Evolutionary conservation across 2,329 filamentous ascomycete species (phyloP), one percentile per base, ranked within the genome.

Genomic region (Mycosphaerella sp.): DNA sequence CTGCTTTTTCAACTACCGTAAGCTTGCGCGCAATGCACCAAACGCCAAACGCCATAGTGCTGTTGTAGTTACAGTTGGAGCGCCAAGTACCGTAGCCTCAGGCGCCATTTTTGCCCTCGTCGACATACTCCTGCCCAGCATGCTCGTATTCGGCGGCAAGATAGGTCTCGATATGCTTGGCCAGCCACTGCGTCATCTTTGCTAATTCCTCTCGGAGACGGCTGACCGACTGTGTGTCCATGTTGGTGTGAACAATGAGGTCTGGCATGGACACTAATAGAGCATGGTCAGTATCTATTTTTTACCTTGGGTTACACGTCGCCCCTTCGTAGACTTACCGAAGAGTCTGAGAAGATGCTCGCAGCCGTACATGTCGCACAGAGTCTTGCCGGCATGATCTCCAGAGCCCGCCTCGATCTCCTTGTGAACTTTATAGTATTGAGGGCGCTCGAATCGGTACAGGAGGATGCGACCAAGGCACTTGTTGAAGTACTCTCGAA

Each of bases 401-500:
- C 83, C 80, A 10, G 80, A 79, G 1, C 75, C 77, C n/a, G 73
- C 67, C 54, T 72, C 67, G 79, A 87, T 88, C 42, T 82, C 77
- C 67, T 87, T 83, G 63, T 85, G 80, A 51, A 93, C 78, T 45
- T 91, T 83, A 53, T 86, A 82, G 69, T 91, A 95, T 69, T 98
- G 93, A 50, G 85, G 81, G 26, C 93, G 86, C 74, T 98, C 93
- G 61, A 95, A 95, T 46, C 89, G 89, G 68, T 98, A 98, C 2
- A 98, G 80, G 8, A 98, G 78, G 56, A 97, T 88, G 51, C 91
- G 86, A 29, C 91, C 89, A 1, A 98, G 79, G 17, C 84, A 83
- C 70, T 89, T 90, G 69, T 97, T 90, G 70, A 98, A 98, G 69
- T 98, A 98, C 71, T 95, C 89, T 59, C 85, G 86, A 49, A 97